phyloP scores from a whole-genome alignment of 345 rosid species.

The Gossypium raimondii region DNA sequence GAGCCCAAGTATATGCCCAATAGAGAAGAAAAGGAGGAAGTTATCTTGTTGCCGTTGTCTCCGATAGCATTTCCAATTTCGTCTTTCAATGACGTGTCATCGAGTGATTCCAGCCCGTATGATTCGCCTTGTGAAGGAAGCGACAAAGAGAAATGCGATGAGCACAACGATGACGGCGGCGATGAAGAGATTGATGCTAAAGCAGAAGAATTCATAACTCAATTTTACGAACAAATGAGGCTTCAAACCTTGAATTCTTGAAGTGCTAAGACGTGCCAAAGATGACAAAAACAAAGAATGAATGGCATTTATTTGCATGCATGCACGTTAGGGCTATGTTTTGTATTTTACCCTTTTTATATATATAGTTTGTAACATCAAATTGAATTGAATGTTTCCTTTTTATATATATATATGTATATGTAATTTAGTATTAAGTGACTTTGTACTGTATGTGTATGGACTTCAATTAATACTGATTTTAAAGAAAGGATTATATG shows the following conservation, averaged over 20 bases:
- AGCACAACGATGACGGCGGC: constrained; percentile 25
- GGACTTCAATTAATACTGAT: no score
- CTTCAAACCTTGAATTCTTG: constrained; percentile 29
- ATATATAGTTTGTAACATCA: no score
- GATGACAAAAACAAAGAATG: background rate
- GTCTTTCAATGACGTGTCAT: constrained; percentile 2
- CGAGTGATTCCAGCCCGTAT: constrained; percentile 31
- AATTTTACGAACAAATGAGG: constrained; percentile 56
- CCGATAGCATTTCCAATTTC: constrained; percentile 18
- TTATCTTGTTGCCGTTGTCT: constrained; percentile 20
- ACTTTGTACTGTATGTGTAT: no score
- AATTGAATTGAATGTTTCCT: no score
- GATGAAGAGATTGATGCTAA: constrained; percentile 67
- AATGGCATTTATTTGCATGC: background rate
- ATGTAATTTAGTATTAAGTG: no score
- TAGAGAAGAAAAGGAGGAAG: constrained; percentile 27
- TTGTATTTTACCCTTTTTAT: background rate
- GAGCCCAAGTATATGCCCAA: background rate
- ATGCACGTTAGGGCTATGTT: background rate
- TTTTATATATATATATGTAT: no score
- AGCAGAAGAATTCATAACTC: constrained; percentile 65
- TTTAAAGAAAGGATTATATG: no score
- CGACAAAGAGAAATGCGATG: background rate
- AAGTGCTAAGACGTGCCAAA: background rate
- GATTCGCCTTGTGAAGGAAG: constrained; percentile 33